Evolutionary conservation across 805 yeast genomes (phyloP).

Genomic region (Suhomyces sp.): DNA sequence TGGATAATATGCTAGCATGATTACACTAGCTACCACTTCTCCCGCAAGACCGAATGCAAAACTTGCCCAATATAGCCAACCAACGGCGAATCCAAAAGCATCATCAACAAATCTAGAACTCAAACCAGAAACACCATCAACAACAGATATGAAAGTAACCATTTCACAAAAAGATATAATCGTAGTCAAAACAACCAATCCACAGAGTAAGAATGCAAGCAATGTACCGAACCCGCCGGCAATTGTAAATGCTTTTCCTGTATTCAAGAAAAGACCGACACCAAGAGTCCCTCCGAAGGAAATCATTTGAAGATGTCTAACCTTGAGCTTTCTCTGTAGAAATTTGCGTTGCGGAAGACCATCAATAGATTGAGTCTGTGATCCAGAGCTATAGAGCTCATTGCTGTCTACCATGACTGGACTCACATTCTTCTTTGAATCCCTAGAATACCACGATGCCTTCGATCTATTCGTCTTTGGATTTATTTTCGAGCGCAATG

Average conservation of each 20-base stretch:
- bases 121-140: conserved; percentile 74
- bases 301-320: conserved; percentile 73
- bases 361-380: conserved; percentile 1
- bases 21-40: conserved; percentile 77
- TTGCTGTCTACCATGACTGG: conserved; percentile 1
- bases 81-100: conserved; percentile 72
- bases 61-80: conserved; percentile 72
- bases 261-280: conserved; percentile 67
- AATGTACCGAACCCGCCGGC: conserved; percentile 80
- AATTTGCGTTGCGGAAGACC: conserved; percentile 11
- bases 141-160: conserved; percentile 76
- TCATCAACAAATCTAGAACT: conserved; percentile 75
- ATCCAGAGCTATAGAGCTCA: neutral
- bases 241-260: conserved; percentile 70
- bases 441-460: conserved; percentile 1
- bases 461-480: conserved; percentile 4
- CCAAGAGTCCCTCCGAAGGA: conserved; percentile 80
- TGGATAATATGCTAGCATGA: conserved; percentile 69
- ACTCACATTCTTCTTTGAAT: conserved; percentile 1
- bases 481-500: conserved; percentile 4
- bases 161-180: conserved; percentile 78
- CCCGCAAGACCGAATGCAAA: conserved; percentile 74
- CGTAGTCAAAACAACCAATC: conserved; percentile 63
- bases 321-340: conserved; percentile 58
- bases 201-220: conserved; percentile 64